These are phyloP conservation scores for Debaryomyces coudertii DNA, from an alignment of 1,139 yeast genomes.

Conservation along the genomic window DNA sequence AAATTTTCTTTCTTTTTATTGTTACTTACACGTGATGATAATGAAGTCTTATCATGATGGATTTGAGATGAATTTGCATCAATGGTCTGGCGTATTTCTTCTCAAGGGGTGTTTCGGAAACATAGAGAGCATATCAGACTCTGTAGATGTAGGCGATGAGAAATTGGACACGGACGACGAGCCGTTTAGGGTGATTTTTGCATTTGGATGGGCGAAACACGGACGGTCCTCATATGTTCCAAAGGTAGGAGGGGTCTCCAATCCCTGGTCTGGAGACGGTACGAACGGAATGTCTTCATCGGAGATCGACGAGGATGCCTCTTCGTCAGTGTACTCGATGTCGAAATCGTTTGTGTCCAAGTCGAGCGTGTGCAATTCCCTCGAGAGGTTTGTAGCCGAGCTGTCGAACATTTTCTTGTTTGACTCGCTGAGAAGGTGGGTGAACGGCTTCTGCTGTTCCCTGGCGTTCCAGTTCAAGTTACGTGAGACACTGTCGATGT, in stretches of 20 bases:
- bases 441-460: slow-evolving; percentile 77
- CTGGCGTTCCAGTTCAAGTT: slow-evolving; percentile 87
- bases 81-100: neutral
- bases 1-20: slow-evolving; percentile 8
- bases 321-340: slow-evolving; percentile 9
- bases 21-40: slow-evolving; percentile 9
- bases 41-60: slow-evolving; percentile 2
- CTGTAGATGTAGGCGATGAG: slow-evolving; percentile 15
- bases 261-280: slow-evolving; percentile 32
- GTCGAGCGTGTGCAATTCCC: slow-evolving; percentile 17
- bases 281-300: slow-evolving; percentile 26
- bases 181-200: slow-evolving; percentile 32
- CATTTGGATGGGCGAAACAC: slow-evolving; percentile 47
- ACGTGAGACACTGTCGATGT: slow-evolving; percentile 79
- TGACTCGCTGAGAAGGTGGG: slow-evolving; percentile 52
- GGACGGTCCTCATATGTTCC: slow-evolving; percentile 34
- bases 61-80: neutral
- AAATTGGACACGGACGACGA: slow-evolving; percentile 10
- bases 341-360: slow-evolving; percentile 6
- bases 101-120: slow-evolving; percentile 7
- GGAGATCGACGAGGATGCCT: slow-evolving; percentile 2
- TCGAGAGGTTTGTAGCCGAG: slow-evolving; percentile 5
- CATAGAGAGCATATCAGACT: slow-evolving; percentile 12
- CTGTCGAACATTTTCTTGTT: slow-evolving; percentile 40
- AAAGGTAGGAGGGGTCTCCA: slow-evolving; percentile 33